phyloP scores from a whole-genome alignment of 2,329 filamentous ascomycete species.

The Phyllachora maydis region DNA sequence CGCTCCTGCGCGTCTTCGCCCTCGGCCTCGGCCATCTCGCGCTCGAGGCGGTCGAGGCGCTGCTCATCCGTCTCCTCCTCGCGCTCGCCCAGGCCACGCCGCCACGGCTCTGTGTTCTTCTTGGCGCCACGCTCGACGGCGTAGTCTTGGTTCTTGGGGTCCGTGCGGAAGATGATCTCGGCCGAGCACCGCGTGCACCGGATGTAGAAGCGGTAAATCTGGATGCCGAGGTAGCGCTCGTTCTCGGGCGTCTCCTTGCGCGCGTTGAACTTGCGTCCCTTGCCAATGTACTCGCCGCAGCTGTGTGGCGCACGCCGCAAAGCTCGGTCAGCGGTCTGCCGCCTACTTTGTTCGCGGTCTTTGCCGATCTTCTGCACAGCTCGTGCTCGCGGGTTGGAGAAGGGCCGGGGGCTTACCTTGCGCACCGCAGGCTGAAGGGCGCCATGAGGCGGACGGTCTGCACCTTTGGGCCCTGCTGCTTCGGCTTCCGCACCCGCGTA shows the following conservation, averaged over 20 bases:
- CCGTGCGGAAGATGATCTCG: conserved; percentile 85
- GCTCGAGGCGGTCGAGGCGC: conserved; percentile 63
- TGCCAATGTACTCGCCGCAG: conserved; percentile 29
- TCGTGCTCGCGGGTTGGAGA: no score
- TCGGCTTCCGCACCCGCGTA: conserved; percentile 45
- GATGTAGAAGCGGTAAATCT: conserved; percentile 81
- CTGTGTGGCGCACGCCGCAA: no score
- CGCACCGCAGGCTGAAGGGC: conserved; percentile 63
- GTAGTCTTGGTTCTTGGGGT: conserved; percentile 83
- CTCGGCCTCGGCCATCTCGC: conserved; percentile 44
- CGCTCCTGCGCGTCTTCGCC: conserved; percentile 54
- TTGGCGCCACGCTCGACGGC: conserved; percentile 59
- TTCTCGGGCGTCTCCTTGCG: conserved; percentile 77
- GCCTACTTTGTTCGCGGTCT: no score
- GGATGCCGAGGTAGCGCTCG: conserved; percentile 77
- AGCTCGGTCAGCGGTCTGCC: no score
- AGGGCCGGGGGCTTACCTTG: no score
- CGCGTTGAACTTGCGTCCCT: conserved; percentile 87
- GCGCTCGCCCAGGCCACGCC: conserved; percentile 35
- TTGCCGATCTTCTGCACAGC: no score
- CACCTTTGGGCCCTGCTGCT: conserved; percentile 55
- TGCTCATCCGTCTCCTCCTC: conserved; percentile 69
- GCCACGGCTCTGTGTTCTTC: conserved; percentile 86
- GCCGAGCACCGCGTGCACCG: conserved; percentile 69
- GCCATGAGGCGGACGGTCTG: conserved; percentile 85